These are phyloP conservation scores for Ogataea henricii DNA, from an alignment of 805 yeast species.

Conservation along the genomic window DNA sequence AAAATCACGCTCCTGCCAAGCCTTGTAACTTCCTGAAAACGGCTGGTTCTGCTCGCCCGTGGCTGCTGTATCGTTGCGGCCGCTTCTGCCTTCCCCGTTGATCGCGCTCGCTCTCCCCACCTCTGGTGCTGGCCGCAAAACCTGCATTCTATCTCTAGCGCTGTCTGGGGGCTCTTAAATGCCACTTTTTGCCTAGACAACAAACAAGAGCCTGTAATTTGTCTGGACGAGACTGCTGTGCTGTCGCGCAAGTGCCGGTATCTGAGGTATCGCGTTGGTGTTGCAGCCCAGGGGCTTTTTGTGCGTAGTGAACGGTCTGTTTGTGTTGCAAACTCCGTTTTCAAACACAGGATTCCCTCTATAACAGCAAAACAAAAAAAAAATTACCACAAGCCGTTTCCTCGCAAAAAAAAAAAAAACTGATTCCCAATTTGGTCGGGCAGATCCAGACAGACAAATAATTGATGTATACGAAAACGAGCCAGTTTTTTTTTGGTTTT, in stretches of 20 bases:
- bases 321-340: background rate
- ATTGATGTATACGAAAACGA: background rate
- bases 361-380: conserved; percentile 7
- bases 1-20: conserved; percentile 3
- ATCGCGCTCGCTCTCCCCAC: background rate
- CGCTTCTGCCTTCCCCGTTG: background rate
- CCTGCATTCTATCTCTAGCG: conserved; percentile 8
- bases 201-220: background rate
- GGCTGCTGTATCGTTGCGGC: background rate
- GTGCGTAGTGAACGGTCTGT: background rate
- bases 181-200: background rate
- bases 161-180: background rate
- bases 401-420: background rate
- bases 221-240: too few relatives aligned
- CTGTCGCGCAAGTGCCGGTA: background rate
- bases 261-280: background rate
- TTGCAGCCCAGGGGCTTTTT: background rate
- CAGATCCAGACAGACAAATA: background rate
- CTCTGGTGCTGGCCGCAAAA: conserved; percentile 1
- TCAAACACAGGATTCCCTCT: background rate
- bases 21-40: background rate
- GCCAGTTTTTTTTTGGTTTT: too few relatives aligned
- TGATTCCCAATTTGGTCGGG: background rate
- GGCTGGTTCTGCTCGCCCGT: background rate
- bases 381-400: conserved; percentile 3